These are phyloP conservation scores for Calocybe gangraenosa DNA, from an alignment of 768 basidiomycete genomes.

Conservation along the genomic window DNA sequence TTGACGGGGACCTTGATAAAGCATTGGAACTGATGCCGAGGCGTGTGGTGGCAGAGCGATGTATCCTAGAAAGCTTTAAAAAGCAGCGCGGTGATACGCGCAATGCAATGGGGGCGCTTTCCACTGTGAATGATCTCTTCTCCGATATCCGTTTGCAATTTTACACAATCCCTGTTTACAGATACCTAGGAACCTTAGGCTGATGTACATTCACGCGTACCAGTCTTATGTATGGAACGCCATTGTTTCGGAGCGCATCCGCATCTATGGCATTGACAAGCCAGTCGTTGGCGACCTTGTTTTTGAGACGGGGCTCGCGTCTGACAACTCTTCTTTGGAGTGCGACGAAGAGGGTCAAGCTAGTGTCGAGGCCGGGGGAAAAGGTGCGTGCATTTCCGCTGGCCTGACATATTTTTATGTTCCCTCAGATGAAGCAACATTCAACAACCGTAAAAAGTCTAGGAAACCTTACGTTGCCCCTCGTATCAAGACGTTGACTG, in stretches of 20 bases:
- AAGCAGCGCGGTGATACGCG: conserved; percentile 74
- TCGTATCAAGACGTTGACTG: conserved; percentile 72
- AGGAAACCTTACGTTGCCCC: conserved; percentile 61
- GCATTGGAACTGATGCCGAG: conserved; percentile 87
- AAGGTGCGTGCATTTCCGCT: conserved; percentile 19
- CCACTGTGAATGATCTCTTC: conserved; percentile 49
- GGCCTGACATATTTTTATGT: not conserved
- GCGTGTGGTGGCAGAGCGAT: conserved; percentile 89
- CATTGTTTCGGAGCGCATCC: conserved; percentile 91
- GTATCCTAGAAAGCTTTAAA: conserved; percentile 86
- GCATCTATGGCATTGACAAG: conserved; percentile 63
- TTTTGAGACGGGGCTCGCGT: conserved; percentile 45
- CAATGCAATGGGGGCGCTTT: conserved; percentile 84
- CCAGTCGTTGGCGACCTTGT: conserved; percentile 91
- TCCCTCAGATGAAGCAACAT: conserved; percentile 19
- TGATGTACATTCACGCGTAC: conserved; percentile 99
- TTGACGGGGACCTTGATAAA: conserved; percentile 72
- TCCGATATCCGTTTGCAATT: not conserved
- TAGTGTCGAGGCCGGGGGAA: conserved; percentile 22
- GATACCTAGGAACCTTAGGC: conserved; percentile 92
- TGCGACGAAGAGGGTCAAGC: conserved; percentile 28
- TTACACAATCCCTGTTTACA: conserved; percentile 24
- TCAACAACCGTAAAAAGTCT: conserved; percentile 28
- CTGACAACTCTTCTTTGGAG: conserved; percentile 26
- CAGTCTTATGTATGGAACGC: conserved; percentile 99